phyloP scores from a whole-genome alignment of 2,329 filamentous ascomycete species.

The Stachybotrys chartarum region DNA sequence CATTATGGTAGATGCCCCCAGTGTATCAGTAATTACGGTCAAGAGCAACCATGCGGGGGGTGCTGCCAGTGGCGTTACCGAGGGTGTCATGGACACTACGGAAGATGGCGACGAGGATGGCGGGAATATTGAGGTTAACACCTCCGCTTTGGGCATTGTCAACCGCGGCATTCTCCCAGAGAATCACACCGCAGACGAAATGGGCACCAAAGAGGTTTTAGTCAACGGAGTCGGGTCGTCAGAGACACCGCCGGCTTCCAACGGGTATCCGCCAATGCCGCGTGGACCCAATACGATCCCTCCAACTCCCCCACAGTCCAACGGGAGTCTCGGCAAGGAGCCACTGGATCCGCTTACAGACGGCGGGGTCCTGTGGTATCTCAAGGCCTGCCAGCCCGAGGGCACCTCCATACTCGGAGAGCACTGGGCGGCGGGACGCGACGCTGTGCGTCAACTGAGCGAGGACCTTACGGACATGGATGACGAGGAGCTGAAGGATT shows the following conservation, averaged over 20 bases:
- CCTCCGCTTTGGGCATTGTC: slow-evolving; percentile 25
- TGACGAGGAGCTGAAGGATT: slow-evolving; percentile 76
- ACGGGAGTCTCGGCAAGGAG: slow-evolving; percentile 46
- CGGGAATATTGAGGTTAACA: slow-evolving; percentile 39
- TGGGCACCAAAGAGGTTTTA: slow-evolving; percentile 16
- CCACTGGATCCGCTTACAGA: slow-evolving; percentile 50
- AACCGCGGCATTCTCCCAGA: slow-evolving; percentile 8
- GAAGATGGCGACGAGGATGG: slow-evolving; percentile 27
- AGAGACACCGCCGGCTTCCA: slow-evolving; percentile 41
- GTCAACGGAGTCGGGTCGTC: slow-evolving; percentile 15
- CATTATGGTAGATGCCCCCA: slow-evolving; percentile 44
- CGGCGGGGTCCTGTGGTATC: slow-evolving; percentile 84
- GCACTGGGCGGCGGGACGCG: slow-evolving; percentile 54
- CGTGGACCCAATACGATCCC: slow-evolving; percentile 33
- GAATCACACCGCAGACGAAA: slow-evolving; percentile 12
- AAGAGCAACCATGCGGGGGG: slow-evolving; percentile 20
- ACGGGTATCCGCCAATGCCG: slow-evolving; percentile 32
- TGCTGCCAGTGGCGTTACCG: slow-evolving; percentile 18
- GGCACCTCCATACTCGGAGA: slow-evolving; percentile 77
- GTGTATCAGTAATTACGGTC: slow-evolving; percentile 40
- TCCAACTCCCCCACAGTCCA: slow-evolving; percentile 61
- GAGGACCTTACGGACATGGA: slow-evolving; percentile 89
- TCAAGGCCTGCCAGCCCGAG: slow-evolving; percentile 68
- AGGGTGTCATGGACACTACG: slow-evolving; percentile 26
- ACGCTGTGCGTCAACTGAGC: slow-evolving; percentile 61